phyloP scores from a whole-genome alignment of 108 stramenopile genomes.

The Fragilaria radians region DNA sequence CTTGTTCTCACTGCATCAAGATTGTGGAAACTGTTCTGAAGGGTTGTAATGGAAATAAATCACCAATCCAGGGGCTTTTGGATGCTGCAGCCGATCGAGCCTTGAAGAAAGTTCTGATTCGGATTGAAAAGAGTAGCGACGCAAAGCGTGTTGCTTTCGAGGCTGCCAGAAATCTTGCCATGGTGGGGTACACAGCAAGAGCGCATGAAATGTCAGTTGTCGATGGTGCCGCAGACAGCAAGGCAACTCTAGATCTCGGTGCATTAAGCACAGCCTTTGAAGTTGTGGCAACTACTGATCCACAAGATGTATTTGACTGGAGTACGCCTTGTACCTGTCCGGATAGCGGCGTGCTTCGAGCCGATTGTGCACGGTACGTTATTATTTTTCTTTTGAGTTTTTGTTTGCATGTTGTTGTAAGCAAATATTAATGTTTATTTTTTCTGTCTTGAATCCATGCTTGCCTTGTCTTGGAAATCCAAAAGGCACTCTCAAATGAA shows the following conservation, averaged over 20 bases:
- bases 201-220: conserved; percentile 56
- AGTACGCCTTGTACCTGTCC: conserved; percentile 65
- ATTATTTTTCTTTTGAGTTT: conserved; percentile 1
- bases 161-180: conserved; percentile 66
- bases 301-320: conserved; percentile 66
- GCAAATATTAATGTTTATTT: not conserved
- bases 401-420: not conserved
- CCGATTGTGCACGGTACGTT: conserved; percentile 72
- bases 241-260: conserved; percentile 29
- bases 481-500: conserved; percentile 80
- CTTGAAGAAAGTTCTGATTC: conserved; percentile 51
- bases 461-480: not conserved
- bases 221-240: conserved; percentile 23
- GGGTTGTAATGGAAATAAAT: conserved; percentile 77
- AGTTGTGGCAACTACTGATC: conserved; percentile 31
- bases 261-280: conserved; percentile 47
- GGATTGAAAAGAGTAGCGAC: conserved; percentile 46
- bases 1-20: conserved; percentile 85
- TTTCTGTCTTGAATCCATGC: conserved; percentile 1
- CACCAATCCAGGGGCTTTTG: conserved; percentile 78
- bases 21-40: conserved; percentile 86
- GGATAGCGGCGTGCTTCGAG: conserved; percentile 69
- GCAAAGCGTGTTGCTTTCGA: conserved; percentile 76
- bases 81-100: conserved; percentile 78
- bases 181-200: conserved; percentile 83